Percentiles rank a stretch among this genome's conserved stretches.
phyloP scores from a whole-genome alignment of 768 basidiomycete genomes.

The Naganishia friedmannii region DNA sequence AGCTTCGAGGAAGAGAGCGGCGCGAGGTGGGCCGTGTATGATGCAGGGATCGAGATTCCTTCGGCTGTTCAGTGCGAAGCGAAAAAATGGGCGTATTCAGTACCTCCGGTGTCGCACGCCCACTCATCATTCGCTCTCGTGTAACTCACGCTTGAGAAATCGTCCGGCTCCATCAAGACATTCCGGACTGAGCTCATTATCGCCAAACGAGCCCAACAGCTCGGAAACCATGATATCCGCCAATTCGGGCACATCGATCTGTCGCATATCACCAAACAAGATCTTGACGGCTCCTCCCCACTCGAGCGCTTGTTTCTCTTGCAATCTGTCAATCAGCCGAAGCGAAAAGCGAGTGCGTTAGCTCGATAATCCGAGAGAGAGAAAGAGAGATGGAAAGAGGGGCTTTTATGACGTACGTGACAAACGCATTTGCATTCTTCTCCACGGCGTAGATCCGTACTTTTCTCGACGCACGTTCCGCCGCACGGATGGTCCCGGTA shows the following conservation, averaged over 20 bases:
- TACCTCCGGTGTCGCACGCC: too few relatives aligned
- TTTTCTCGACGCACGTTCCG: slow-evolving; percentile 64
- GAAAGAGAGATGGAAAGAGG: slow-evolving; percentile 7
- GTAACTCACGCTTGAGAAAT: slow-evolving; percentile 76
- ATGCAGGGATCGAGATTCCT: slow-evolving; percentile 92
- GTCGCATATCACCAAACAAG: slow-evolving; percentile 92
- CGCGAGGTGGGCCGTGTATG: slow-evolving; percentile 90
- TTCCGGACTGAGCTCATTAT: slow-evolving; percentile 97
- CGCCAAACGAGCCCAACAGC: slow-evolving; percentile 92
- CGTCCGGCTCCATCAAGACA: slow-evolving; percentile 94
- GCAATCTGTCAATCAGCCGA: slow-evolving; percentile 60
- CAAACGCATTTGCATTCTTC: slow-evolving; percentile 92
- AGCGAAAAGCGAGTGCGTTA: background rate
- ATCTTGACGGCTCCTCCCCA: slow-evolving; percentile 79
- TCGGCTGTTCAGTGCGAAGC: slow-evolving; percentile 59
- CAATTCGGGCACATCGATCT: slow-evolving; percentile 73
- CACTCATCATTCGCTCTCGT: too few relatives aligned
- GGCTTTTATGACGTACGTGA: slow-evolving; percentile 70
- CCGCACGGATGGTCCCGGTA: slow-evolving; percentile 73
- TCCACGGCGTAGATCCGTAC: slow-evolving; percentile 82
- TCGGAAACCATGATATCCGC: slow-evolving; percentile 95
- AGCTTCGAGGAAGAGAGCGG: slow-evolving; percentile 92
- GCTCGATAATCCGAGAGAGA: background rate
- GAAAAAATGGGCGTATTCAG: slow-evolving; percentile 1
- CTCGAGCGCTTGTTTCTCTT: slow-evolving; percentile 73